A percentile compares a stretch with the other conserved stretches of the same genome.
Conservation (phyloP, 2,329 filamentous ascomycete species). For the Trichoderma citrinoviride region DNA sequence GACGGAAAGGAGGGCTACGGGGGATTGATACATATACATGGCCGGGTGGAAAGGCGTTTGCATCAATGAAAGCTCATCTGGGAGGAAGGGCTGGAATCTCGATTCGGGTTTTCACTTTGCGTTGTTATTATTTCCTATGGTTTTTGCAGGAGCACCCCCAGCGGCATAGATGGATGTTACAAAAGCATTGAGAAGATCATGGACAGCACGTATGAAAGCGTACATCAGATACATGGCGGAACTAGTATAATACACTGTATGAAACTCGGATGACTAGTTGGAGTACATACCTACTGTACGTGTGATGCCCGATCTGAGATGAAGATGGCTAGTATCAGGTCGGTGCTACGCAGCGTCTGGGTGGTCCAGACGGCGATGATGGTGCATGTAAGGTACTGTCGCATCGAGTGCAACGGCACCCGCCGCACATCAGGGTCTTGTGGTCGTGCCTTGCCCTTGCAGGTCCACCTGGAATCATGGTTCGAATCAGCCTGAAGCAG, state of each 20-base stretch:
- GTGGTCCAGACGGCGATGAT: no score
- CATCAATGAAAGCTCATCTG: conserved; percentile 22
- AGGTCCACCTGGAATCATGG: not conserved
- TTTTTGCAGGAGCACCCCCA: conserved; percentile 19
- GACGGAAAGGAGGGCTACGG: not conserved
- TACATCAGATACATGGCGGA: conserved; percentile 1
- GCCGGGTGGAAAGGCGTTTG: conserved; percentile 22
- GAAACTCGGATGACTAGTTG: not conserved
- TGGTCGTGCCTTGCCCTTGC: not conserved
- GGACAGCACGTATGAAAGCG: conserved; percentile 22
- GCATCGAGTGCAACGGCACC: no score
- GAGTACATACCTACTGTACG: not conserved
- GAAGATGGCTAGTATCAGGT: no score
- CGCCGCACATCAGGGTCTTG: no score
- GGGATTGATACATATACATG: conserved; percentile 24
- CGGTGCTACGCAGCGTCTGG: no score
- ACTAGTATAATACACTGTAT: not conserved
- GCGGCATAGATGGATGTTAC: conserved; percentile 27
- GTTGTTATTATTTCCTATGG: not conserved
- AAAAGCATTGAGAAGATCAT: conserved; percentile 28
- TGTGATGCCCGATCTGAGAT: no score
- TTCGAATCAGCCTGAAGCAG: no score
- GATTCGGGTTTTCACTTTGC: conserved; percentile 6
- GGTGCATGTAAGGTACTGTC: no score
- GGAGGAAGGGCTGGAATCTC: conserved; percentile 4